Conservation (phyloP, 2,329 filamentous ascomycete species). For the Chrysosporium keratinophilum region DNA sequence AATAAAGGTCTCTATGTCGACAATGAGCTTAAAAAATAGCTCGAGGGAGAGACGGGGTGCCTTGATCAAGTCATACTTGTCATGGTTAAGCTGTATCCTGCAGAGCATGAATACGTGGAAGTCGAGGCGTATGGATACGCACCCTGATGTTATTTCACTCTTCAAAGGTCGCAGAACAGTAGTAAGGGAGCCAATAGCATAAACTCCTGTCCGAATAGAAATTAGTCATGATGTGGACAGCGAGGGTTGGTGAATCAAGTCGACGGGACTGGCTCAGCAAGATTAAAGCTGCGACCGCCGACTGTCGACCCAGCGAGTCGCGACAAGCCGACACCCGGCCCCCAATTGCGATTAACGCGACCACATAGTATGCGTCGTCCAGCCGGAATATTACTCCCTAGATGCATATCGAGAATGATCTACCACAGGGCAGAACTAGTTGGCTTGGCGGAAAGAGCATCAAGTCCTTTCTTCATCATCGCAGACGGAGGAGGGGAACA, state of each 20-base stretch:
- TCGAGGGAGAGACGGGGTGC: not conserved
- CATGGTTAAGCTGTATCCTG: not conserved
- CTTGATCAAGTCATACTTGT: not conserved
- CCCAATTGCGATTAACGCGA: slow-evolving; percentile 7
- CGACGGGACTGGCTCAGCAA: not conserved
- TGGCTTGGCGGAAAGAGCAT: not conserved
- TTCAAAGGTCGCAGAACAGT: not conserved
- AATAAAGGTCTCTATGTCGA: not conserved
- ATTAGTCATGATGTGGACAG: not conserved
- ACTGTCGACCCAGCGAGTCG: slow-evolving; percentile 8
- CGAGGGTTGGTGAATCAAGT: not conserved
- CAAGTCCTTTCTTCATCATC: not conserved
- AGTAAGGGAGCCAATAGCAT: not conserved
- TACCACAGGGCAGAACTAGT: slow-evolving; percentile 7
- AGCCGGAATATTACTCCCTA: not conserved
- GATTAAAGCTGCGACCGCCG: slow-evolving; percentile 10
- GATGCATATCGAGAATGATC: slow-evolving; percentile 6
- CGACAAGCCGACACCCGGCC: slow-evolving; percentile 6
- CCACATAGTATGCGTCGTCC: not conserved
- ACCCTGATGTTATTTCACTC: not conserved
- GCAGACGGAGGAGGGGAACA: slow-evolving; percentile 10
- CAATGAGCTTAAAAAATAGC: not conserved
- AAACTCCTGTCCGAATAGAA: not conserved
- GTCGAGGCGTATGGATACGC: not conserved
- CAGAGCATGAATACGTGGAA: not conserved